Percentiles rank a stretch among this genome's conserved stretches.
Evolutionary conservation across 345 rosid genomes (phyloP).

Genomic region (Eucalyptus regnans): DNA sequence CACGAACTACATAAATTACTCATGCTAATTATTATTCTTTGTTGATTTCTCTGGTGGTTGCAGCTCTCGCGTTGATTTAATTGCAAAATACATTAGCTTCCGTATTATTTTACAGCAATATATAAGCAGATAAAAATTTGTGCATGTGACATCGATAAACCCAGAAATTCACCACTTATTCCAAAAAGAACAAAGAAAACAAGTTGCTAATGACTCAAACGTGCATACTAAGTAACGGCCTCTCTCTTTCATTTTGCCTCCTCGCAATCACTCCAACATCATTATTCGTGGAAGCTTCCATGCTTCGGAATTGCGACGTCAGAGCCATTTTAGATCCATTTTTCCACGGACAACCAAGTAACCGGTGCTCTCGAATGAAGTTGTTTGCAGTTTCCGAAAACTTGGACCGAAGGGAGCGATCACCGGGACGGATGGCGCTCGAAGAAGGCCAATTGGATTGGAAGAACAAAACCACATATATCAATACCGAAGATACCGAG

Average conservation of each 20-base stretch:
- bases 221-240: background rate
- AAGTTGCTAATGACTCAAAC: background rate
- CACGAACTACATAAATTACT: background rate
- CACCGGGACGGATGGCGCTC: background rate
- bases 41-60: background rate
- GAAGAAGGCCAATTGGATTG: background rate
- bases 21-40: background rate
- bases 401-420: background rate
- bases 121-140: background rate
- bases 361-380: background rate
- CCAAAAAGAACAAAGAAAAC: no score
- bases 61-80: no score
- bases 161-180: background rate
- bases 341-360: background rate
- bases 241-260: background rate
- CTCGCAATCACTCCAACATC: background rate
- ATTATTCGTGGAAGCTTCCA: background rate
- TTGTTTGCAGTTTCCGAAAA: background rate
- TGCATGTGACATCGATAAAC: background rate
- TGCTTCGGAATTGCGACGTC: background rate
- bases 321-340: background rate
- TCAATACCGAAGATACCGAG: conserved; percentile 4
- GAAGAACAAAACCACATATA: background rate
- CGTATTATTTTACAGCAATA: no score
- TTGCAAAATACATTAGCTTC: no score